Evolutionary conservation across 129 eudicot species (phyloP).

Genomic region (Centaurea solstitialis): DNA sequence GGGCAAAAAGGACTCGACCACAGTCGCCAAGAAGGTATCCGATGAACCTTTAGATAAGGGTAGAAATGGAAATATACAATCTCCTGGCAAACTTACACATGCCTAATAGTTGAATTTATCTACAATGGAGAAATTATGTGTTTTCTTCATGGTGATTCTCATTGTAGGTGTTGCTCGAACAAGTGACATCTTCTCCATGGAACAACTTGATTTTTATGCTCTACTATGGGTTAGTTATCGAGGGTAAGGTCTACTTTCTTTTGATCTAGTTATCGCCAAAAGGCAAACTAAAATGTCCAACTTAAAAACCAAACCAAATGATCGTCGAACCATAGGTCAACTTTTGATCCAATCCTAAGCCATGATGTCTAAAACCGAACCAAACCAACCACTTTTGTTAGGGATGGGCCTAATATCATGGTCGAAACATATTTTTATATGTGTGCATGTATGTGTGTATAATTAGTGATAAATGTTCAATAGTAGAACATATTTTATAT

Average conservation of each 20-base stretch:
- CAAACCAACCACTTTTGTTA: neutral
- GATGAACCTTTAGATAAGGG: neutral
- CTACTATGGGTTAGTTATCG: conserved; percentile 81
- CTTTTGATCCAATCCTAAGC: neutral
- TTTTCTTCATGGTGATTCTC: neutral
- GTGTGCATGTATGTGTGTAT: too few relatives aligned
- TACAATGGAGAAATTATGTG: neutral
- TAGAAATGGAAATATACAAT: conserved; percentile 1
- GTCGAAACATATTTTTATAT: too few relatives aligned
- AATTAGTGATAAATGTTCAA: too few relatives aligned
- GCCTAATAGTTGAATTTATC: conserved; percentile 1
- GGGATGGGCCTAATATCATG: neutral
- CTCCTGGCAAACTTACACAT: neutral
- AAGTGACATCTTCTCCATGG: conserved; percentile 83
- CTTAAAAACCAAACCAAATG: neutral
- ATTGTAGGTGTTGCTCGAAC: conserved; percentile 89
- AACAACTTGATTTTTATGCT: conserved; percentile 90
- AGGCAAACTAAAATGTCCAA: neutral
- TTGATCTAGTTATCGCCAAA: neutral
- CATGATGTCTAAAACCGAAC: neutral
- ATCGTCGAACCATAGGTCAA: neutral
- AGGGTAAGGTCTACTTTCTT: conserved; percentile 54
- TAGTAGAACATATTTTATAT: too few relatives aligned
- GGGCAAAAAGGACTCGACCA: conserved; percentile 80
- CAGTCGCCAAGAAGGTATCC: conserved; percentile 87